Evolutionary conservation across 176 grass and related monocot species (phyloP).

Genomic region (Elymus sibiricus): DNA sequence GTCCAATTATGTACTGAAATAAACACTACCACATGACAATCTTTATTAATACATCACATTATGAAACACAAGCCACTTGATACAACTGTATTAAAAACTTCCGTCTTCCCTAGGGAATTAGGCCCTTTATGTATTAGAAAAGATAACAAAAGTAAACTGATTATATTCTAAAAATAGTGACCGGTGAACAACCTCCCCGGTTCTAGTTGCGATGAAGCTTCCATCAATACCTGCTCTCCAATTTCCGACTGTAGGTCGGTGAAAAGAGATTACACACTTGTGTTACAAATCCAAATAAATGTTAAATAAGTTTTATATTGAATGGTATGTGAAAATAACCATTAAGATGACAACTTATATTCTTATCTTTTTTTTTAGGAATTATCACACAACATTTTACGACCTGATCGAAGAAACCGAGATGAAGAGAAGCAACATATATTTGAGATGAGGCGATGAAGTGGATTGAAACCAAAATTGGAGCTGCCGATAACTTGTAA

Average conservation of each 20-base stretch:
- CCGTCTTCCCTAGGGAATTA: not conserved
- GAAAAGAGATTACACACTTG: not conserved
- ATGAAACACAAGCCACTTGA: not conserved
- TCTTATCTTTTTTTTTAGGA: not conserved
- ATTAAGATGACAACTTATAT: not conserved
- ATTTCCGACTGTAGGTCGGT: not conserved
- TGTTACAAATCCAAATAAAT: not conserved
- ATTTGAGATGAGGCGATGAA: no score
- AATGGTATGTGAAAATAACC: not conserved
- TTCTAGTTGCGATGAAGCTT: not conserved
- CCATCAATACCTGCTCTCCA: not conserved
- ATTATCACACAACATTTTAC: no score
- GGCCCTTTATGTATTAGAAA: not conserved
- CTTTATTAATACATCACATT: not conserved
- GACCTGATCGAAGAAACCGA: no score
- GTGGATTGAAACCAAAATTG: no score
- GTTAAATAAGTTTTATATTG: not conserved
- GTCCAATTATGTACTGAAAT: not conserved
- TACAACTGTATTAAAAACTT: not conserved
- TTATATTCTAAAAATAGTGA: not conserved
- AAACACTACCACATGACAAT: not conserved
- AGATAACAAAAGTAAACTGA: no score
- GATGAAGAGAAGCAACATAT: no score
- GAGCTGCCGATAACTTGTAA: no score
- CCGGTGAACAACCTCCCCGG: not conserved